Conservation (phyloP, 345 rosid species). For the Gynandropsis gynandra region DNA sequence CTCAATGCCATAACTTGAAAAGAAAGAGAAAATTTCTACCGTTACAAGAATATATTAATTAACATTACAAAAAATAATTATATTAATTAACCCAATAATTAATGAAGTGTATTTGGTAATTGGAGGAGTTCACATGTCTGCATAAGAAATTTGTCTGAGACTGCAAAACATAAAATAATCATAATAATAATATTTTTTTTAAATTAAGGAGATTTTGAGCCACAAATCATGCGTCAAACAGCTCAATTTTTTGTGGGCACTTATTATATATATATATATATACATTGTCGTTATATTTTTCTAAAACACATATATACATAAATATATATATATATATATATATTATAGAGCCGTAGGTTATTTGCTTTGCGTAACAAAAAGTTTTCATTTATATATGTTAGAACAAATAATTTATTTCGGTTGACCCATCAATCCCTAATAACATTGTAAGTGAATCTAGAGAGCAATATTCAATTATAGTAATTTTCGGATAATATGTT, state of each 20-base stretch:
- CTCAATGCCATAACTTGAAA: no score
- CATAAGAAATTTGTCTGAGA: not conserved
- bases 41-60: not conserved
- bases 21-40: no score
- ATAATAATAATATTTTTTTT: not conserved
- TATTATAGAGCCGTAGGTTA: not conserved
- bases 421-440: no score
- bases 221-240: not conserved
- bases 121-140: not conserved
- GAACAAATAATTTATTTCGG: no score
- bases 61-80: not conserved
- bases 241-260: not conserved
- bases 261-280: no score
- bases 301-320: no score
- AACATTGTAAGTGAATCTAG: no score
- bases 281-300: no score
- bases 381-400: not conserved
- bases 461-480: no score
- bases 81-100: not conserved
- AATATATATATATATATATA: no score
- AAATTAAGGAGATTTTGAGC: not conserved
- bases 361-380: not conserved
- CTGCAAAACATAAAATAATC: not conserved
- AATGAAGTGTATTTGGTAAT: not conserved
- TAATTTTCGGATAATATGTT: no score